These are phyloP conservation scores for Auriscalpium microsporum DNA, from an alignment of 768 basidiomycete species.

Conservation along the genomic window DNA sequence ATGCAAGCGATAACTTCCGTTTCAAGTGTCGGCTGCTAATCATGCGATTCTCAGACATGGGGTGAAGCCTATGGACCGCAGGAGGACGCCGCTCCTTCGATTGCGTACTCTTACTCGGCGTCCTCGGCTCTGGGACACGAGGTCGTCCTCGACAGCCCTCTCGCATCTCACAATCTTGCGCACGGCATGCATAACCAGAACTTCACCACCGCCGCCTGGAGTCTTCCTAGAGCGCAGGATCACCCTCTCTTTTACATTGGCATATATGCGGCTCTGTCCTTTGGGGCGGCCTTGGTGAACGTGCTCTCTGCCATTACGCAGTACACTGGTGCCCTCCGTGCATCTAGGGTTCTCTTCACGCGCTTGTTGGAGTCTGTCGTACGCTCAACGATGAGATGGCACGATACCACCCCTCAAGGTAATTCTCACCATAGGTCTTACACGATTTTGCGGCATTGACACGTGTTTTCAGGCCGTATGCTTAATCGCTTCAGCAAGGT, in stretches of 20 bases:
- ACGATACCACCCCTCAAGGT: conserved; percentile 79
- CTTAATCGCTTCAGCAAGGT: conserved; percentile 79
- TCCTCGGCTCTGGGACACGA: conserved; percentile 20
- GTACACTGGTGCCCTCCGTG: conserved; percentile 47
- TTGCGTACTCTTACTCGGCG: conserved; percentile 14
- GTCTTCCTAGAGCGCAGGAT: conserved; percentile 40
- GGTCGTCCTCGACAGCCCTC: conserved; percentile 15
- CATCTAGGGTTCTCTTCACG: conserved; percentile 31
- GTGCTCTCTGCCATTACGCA: conserved; percentile 43
- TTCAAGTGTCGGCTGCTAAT: neutral
- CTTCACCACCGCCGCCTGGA: neutral
- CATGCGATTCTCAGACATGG: conserved; percentile 32
- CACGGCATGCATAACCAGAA: conserved; percentile 8
- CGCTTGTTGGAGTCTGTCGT: conserved; percentile 62
- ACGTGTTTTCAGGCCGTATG: conserved; percentile 50
- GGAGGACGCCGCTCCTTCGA: neutral
- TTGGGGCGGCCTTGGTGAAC: conserved; percentile 38
- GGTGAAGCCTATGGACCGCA: conserved; percentile 47
- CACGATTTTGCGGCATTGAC: too few relatives aligned
- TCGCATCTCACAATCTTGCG: conserved; percentile 18
- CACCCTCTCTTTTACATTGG: conserved; percentile 68
- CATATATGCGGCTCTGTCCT: conserved; percentile 54
- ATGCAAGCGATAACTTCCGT: neutral
- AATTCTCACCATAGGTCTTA: neutral
- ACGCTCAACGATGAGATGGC: conserved; percentile 77